Evolutionary conservation across 495 filamentous ascomycete species (phyloP), one percentile per base, ranked within the genome.

Genomic region (Talaromyces proteolyticus): DNA sequence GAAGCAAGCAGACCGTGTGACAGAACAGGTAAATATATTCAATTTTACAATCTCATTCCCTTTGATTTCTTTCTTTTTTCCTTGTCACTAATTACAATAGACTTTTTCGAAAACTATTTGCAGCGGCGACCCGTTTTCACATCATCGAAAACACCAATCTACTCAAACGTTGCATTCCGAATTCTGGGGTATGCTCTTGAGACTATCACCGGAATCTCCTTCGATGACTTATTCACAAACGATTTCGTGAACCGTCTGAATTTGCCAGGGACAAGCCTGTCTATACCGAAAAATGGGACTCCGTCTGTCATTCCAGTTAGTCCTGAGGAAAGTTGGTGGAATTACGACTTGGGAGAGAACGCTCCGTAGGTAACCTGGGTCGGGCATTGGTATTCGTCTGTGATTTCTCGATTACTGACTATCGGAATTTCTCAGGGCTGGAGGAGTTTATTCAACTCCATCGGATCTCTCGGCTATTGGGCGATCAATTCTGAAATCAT

Each of bases 121-220:
- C 58, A 67, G 11, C 59, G 65, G 0, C 65, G 73, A 37, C 80
- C 80, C 0, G 64, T 78, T 11, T 74, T 74, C 47, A 54, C 68
- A 2, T 70, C 73, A 2, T 73, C 68, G 3, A 60, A 69, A 17
- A 77, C 74, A 0, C 74, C 81, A 0, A 68, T 73, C 4, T 85
- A 84, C 56, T 83, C 80, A 2, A 84, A 84, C 55, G 72, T 73
- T 3, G 79, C 69, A 2, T 84, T 70, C 53, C 72, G 75, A 50
- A 68, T 84, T 45, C 64, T 84, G 6, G 73, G 67, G 0, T 82
- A 82, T 54, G 78, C 71, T 1, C 60, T 84, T 50, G 77, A 84
- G 26, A 34, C 51, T 7, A 52, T 64, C 4, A 52, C 55, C 0
- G 44, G 49, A 50, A 1, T 34, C 29, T 34, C 29, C 29, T 34